Conservation (phyloP, 2,329 filamentous ascomycete genomes). For the Westerdykella sp. region DNA sequence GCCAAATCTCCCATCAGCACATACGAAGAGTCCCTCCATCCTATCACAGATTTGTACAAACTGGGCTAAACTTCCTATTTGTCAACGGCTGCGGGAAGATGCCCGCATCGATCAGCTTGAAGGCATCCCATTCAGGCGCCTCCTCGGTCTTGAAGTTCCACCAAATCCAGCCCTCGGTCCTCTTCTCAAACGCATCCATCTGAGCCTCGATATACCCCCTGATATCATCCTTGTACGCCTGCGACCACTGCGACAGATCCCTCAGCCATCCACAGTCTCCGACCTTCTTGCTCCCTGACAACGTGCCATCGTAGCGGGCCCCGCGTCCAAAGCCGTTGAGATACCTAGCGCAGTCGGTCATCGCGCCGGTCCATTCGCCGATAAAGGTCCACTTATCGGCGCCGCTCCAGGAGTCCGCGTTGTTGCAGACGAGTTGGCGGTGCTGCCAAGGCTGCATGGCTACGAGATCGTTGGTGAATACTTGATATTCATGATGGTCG, state of each 20-base stretch:
- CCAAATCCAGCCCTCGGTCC: slow-evolving; percentile 51
- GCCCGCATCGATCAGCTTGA: slow-evolving; percentile 44
- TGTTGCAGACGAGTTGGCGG: slow-evolving; percentile 51
- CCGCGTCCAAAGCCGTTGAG: slow-evolving; percentile 54
- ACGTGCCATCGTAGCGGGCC: slow-evolving; percentile 55
- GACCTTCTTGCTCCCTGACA: slow-evolving; percentile 42
- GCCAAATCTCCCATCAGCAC: too few species aligned
- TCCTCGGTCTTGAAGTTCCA: slow-evolving; percentile 56
- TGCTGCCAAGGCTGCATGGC: slow-evolving; percentile 49
- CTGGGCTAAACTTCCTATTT: slow-evolving; percentile 15
- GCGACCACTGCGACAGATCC: slow-evolving; percentile 43
- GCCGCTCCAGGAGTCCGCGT: slow-evolving; percentile 43
- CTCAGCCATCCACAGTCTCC: slow-evolving; percentile 52
- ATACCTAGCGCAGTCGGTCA: slow-evolving; percentile 54
- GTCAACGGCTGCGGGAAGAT: slow-evolving; percentile 42
- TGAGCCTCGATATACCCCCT: slow-evolving; percentile 52
- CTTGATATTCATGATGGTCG: slow-evolving; percentile 65
- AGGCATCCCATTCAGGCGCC: slow-evolving; percentile 50
- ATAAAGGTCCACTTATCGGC: slow-evolving; percentile 62
- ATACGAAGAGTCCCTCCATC: background rate
- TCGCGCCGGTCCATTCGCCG: slow-evolving; percentile 63
- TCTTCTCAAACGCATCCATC: slow-evolving; percentile 46
- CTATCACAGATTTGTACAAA: slow-evolving; percentile 11
- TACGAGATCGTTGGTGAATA: slow-evolving; percentile 51
- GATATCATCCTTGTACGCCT: slow-evolving; percentile 42